Percentiles rank a stretch among this genome's conserved stretches.
These are phyloP conservation scores for Ensete ventricosum DNA, from an alignment of 176 grass and related monocot species.

Conservation along the genomic window DNA sequence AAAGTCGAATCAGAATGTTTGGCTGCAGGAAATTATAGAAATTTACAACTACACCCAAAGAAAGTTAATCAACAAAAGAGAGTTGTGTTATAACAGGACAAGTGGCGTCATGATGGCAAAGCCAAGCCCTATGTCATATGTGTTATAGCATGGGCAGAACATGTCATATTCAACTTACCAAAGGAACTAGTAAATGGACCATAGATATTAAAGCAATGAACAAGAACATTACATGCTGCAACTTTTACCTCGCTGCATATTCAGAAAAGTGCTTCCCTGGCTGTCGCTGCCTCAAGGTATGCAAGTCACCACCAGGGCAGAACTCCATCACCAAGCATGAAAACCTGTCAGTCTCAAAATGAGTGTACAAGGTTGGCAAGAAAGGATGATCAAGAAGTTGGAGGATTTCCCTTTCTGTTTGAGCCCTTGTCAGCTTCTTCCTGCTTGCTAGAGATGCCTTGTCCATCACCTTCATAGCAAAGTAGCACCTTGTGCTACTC, in stretches of 20 bases:
- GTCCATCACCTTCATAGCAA: slow-evolving; percentile 79
- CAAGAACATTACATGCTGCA: background rate
- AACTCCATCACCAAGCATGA: slow-evolving; percentile 97
- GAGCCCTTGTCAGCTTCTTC: slow-evolving; percentile 20
- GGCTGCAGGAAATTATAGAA: too few relatives aligned
- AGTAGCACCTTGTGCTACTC: slow-evolving; percentile 79
- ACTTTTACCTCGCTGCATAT: slow-evolving; percentile 12
- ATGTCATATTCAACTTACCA: too few relatives aligned
- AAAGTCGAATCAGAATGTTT: too few relatives aligned
- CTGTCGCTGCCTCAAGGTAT: slow-evolving; percentile 44
- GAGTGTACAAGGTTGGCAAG: slow-evolving; percentile 15
- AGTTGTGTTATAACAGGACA: too few relatives aligned
- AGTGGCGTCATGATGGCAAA: too few relatives aligned
- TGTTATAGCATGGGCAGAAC: too few relatives aligned
- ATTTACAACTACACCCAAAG: too few relatives aligned
- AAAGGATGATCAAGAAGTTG: slow-evolving; percentile 12
- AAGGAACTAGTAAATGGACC: background rate
- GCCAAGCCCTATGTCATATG: too few relatives aligned
- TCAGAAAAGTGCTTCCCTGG: slow-evolving; percentile 17
- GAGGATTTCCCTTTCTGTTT: slow-evolving; percentile 15
- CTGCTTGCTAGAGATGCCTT: slow-evolving; percentile 12
- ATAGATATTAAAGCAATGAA: background rate
- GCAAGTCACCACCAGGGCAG: slow-evolving; percentile 86
- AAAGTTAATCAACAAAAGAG: too few relatives aligned
- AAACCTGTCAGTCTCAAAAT: slow-evolving; percentile 16